Evolutionary conservation across 176 grass and related monocot genomes (phyloP).

Genomic region (Neostapfia colusana): DNA sequence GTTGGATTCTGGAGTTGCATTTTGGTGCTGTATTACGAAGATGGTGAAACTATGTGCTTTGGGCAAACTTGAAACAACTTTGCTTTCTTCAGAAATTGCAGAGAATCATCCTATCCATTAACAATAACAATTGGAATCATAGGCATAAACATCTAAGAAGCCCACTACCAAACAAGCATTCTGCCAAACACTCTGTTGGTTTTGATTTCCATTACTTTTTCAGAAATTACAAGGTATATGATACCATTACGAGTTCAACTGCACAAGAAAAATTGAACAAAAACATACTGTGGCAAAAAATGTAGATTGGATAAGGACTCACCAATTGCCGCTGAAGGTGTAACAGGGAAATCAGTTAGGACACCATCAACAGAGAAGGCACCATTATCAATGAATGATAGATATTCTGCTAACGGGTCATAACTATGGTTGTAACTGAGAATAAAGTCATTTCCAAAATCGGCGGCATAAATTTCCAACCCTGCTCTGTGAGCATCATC

Average conservation of each 20-base stretch:
- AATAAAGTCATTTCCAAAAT: constrained; percentile 72
- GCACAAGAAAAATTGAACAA: neutral
- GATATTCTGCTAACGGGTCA: constrained; percentile 81
- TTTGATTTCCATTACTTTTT: neutral
- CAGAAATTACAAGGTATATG: neutral
- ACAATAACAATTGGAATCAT: neutral
- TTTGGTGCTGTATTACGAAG: neutral
- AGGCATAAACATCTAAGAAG: neutral
- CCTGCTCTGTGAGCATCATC: constrained; percentile 83
- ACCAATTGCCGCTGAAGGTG: constrained; percentile 73
- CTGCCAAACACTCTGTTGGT: neutral
- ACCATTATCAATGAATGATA: constrained; percentile 76
- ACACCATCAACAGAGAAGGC: constrained; percentile 90
- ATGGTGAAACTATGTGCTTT: neutral
- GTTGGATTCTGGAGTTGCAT: neutral
- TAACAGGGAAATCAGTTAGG: constrained; percentile 78
- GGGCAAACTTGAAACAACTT: neutral
- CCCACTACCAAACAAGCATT: neutral
- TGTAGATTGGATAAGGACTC: constrained; percentile 30
- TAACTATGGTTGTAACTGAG: constrained; percentile 88
- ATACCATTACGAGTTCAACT: neutral
- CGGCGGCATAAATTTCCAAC: constrained; percentile 79
- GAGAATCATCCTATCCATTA: neutral
- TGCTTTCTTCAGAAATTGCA: neutral
- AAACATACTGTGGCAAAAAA: neutral